Percentiles rank a stretch among this genome's conserved stretches.
Conservation (phyloP, 2,329 filamentous ascomycete genomes). For the Ascomycota sp. region DNA sequence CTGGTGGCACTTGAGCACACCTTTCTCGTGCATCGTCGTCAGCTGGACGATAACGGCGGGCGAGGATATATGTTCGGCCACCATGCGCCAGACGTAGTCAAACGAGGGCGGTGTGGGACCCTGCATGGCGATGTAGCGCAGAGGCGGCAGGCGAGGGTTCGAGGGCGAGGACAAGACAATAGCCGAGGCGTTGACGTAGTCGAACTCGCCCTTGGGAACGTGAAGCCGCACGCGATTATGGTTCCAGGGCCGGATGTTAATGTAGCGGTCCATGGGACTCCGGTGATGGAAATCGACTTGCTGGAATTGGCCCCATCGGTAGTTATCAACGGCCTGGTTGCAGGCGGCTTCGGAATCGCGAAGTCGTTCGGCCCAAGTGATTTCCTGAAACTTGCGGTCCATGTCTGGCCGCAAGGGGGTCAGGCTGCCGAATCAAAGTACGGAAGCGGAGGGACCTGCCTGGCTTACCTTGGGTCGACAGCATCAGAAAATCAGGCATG, state of each 20-base stretch:
- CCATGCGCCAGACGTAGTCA: conserved; percentile 86
- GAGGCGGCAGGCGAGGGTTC: conserved; percentile 13
- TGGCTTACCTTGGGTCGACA: conserved; percentile 15
- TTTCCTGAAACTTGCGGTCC: conserved; percentile 26
- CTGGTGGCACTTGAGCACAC: conserved; percentile 62
- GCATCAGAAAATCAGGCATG: conserved; percentile 18
- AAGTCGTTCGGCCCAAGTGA: conserved; percentile 29
- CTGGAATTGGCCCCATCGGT: conserved; percentile 15
- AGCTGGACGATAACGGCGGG: conserved; percentile 82
- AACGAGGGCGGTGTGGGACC: conserved; percentile 60
- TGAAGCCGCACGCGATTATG: conserved; percentile 63
- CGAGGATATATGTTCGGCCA: conserved; percentile 51
- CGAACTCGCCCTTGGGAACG: conserved; percentile 48
- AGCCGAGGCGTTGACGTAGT: conserved; percentile 68
- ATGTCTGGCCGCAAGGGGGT: conserved; percentile 17
- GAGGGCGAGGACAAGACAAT: conserved; percentile 30
- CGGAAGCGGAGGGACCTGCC: too few species aligned
- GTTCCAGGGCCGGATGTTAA: conserved; percentile 75
- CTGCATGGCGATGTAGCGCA: conserved; percentile 75
- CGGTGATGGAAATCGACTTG: conserved; percentile 11
- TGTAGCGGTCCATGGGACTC: conserved; percentile 50
- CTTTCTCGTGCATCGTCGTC: conserved; percentile 63
- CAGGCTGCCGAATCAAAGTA: conserved; percentile 1
- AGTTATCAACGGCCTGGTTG: conserved; percentile 12
- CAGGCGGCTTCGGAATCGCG: conserved; percentile 19